Conservation (phyloP, 306 rosid genomes). For the Citrullus amarus region DNA sequence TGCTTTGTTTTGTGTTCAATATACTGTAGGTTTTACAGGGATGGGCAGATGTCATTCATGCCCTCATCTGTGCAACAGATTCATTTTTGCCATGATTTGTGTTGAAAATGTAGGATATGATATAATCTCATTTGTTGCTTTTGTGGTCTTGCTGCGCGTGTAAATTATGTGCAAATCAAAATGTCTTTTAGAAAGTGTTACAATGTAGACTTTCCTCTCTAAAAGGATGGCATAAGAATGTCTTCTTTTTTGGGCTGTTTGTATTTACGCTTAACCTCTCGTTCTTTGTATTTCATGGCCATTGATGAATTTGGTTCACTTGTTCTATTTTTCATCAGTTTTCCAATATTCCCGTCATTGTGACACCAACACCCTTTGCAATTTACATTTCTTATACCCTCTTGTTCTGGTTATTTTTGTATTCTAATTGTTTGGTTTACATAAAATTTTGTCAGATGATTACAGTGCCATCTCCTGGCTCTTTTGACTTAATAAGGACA, state of each 20-base stretch:
- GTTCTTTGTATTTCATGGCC: neutral
- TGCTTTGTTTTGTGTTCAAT: neutral
- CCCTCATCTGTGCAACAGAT: neutral
- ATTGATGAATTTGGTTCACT: neutral
- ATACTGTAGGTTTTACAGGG: neutral
- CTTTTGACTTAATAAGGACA: constrained; percentile 40
- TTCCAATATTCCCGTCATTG: neutral
- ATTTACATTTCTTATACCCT: neutral
- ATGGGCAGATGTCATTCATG: neutral
- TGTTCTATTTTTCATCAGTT: constrained; percentile 1
- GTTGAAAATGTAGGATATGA: neutral
- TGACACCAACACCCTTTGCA: neutral
- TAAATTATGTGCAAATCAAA: neutral
- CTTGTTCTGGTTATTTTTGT: neutral
- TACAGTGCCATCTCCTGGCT: constrained; percentile 34
- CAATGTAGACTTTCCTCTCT: neutral
- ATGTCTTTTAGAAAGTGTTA: neutral
- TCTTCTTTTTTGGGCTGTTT: neutral
- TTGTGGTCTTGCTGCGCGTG: neutral
- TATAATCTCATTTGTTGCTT: neutral
- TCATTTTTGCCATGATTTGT: neutral
- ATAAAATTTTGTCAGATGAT: constrained; percentile 27
- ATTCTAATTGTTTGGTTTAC: neutral
- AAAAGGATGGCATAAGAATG: neutral
- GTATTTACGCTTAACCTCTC: neutral